Evolutionary conservation across 1,284 basidiomycete species (phyloP).

Genomic region (Sporisorium iseilematis-ciliati): DNA sequence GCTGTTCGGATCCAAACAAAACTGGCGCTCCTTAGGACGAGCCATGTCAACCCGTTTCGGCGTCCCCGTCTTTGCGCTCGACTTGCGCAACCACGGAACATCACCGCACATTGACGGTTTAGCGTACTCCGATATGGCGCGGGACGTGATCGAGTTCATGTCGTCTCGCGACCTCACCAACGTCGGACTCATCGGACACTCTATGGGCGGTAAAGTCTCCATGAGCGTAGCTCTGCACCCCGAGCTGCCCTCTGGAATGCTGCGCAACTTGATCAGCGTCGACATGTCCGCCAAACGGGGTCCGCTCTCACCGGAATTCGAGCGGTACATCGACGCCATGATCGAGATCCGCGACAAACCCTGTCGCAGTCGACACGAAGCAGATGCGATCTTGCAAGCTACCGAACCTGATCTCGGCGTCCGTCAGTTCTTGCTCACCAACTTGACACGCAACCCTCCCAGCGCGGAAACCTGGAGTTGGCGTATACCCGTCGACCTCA

Average conservation of each 20-base stretch:
- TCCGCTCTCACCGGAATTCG: conserved; percentile 75
- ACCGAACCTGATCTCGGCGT: conserved; percentile 77
- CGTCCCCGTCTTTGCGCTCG: conserved; percentile 80
- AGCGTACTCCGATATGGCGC: conserved; percentile 79
- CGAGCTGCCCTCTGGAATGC: conserved; percentile 69
- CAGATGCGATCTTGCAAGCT: conserved; percentile 76
- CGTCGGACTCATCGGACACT: conserved; percentile 83
- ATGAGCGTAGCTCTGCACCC: conserved; percentile 80
- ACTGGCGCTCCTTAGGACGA: conserved; percentile 80
- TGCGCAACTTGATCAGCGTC: conserved; percentile 80
- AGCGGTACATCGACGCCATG: conserved; percentile 79
- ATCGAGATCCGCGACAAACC: conserved; percentile 75
- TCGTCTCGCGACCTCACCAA: conserved; percentile 70
- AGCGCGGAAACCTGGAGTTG: conserved; percentile 74
- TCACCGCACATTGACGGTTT: conserved; percentile 80
- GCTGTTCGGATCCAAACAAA: conserved; percentile 79
- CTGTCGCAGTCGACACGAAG: conserved; percentile 76
- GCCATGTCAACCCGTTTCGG: conserved; percentile 75
- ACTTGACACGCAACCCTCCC: conserved; percentile 74
- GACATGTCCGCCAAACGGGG: conserved; percentile 82
- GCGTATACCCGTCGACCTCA: conserved; percentile 78
- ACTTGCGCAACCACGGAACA: conserved; percentile 84
- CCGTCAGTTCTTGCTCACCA: conserved; percentile 85
- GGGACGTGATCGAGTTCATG: conserved; percentile 76
- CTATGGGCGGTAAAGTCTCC: conserved; percentile 90